Evolutionary conservation across 441 rosid species (phyloP).

Genomic region (Gossypium trilobum): DNA sequence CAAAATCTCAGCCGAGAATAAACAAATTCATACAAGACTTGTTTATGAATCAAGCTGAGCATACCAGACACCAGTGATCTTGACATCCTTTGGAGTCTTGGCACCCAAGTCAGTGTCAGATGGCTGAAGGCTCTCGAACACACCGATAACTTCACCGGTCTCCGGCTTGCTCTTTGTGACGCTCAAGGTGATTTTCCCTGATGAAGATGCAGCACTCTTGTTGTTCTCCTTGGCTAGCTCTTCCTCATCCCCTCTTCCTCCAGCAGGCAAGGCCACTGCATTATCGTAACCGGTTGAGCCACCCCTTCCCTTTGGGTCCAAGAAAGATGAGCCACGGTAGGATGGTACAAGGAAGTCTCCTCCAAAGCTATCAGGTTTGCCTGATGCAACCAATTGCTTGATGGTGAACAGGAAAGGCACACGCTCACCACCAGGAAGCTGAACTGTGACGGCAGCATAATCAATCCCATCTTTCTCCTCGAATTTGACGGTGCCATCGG

Average conservation of each 20-base stretch:
- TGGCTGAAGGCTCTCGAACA: constrained; percentile 74
- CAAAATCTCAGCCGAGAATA: constrained; percentile 30
- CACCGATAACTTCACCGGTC: constrained; percentile 64
- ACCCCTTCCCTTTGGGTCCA: constrained; percentile 91
- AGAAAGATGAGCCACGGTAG: constrained; percentile 73
- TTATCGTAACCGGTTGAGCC: constrained; percentile 79
- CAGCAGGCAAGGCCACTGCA: constrained; percentile 80
- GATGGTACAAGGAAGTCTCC: constrained; percentile 75
- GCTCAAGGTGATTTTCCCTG: constrained; percentile 63
- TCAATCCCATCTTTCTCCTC: constrained; percentile 77
- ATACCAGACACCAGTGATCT: constrained; percentile 78
- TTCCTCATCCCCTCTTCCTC: constrained; percentile 87
- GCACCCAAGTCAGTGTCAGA: constrained; percentile 85
- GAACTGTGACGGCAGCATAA: constrained; percentile 81
- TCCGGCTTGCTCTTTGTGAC: constrained; percentile 64
- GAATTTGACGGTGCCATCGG: constrained; percentile 52
- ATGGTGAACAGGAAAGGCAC: constrained; percentile 82
- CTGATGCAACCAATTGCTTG: constrained; percentile 67
- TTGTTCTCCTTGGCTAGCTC: constrained; percentile 63
- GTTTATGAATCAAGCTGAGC: constrained; percentile 60
- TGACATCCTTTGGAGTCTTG: constrained; percentile 64
- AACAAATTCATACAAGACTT: constrained; percentile 15
- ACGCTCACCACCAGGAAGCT: constrained; percentile 79
- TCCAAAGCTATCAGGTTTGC: constrained; percentile 63
- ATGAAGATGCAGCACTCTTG: constrained; percentile 50